phyloP scores from a whole-genome alignment of 768 basidiomycete genomes.

The Kondoa subrosea region DNA sequence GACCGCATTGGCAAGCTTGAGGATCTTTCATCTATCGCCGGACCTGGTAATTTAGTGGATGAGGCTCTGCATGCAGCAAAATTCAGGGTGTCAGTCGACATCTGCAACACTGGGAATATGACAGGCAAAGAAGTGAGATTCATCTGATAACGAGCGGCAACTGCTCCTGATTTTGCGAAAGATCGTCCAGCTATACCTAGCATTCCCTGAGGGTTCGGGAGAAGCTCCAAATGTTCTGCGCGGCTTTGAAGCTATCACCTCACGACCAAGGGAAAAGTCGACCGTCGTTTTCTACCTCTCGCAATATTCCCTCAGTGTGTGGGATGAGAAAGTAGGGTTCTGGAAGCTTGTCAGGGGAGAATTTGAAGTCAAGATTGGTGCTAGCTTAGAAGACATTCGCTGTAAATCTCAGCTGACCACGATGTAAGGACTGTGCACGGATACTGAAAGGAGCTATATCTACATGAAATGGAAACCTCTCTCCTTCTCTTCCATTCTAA shows the following conservation, averaged over 20 bases:
- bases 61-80: background rate
- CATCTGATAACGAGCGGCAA: background rate
- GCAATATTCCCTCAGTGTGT: background rate
- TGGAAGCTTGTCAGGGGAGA: background rate
- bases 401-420: background rate
- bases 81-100: background rate
- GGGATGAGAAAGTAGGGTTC: background rate
- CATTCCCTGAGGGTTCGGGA: background rate
- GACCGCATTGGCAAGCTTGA: background rate
- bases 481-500: too few species aligned
- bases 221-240: background rate
- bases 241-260: background rate
- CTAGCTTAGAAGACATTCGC: background rate
- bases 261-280: background rate
- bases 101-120: background rate
- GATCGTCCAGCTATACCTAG: background rate
- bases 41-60: background rate
- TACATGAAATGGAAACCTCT: background rate
- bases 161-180: background rate
- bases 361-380: background rate
- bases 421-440: background rate
- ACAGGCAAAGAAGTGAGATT: background rate
- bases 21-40: background rate
- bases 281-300: background rate
- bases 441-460: background rate